These are phyloP conservation scores for Amanita pallidorosea DNA, from an alignment of 768 basidiomycete species.

Conservation along the genomic window DNA sequence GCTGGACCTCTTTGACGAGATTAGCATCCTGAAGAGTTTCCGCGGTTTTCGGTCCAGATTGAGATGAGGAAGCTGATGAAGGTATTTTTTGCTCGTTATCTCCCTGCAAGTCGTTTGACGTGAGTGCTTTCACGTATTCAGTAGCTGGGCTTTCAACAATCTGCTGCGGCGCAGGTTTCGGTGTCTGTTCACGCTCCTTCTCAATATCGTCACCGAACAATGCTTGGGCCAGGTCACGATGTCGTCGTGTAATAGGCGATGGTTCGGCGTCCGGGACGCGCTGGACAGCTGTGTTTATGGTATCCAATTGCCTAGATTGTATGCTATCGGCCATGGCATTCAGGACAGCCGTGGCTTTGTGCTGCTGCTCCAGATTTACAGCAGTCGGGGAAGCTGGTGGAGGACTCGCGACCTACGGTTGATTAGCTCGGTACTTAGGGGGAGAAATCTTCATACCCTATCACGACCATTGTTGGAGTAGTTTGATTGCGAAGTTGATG, in stretches of 20 bases:
- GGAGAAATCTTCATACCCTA: conserved; percentile 12
- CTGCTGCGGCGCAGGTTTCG: conserved; percentile 11
- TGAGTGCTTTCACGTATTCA: not conserved
- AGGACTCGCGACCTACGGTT: conserved; percentile 46
- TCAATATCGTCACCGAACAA: conserved; percentile 50
- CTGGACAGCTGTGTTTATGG: conserved; percentile 8
- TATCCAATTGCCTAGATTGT: conserved; percentile 20
- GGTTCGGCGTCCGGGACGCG: conserved; percentile 9
- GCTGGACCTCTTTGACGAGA: conserved; percentile 55
- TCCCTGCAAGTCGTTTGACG: not conserved
- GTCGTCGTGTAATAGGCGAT: conserved; percentile 48
- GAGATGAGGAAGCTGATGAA: not conserved
- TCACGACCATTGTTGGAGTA: conserved; percentile 51
- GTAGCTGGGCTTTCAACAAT: conserved; percentile 6
- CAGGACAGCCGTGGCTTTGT: conserved; percentile 55
- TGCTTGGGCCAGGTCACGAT: conserved; percentile 67
- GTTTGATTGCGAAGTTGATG: conserved; percentile 77
- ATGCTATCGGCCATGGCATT: conserved; percentile 52
- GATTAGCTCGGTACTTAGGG: conserved; percentile 5
- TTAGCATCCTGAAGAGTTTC: conserved; percentile 29
- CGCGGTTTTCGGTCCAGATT: not conserved
- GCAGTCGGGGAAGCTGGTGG: conserved; percentile 26
- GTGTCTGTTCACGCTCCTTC: conserved; percentile 14
- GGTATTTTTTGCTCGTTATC: not conserved
- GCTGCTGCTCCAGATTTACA: conserved; percentile 34